Evolutionary conservation across 2,329 filamentous ascomycete genomes (phyloP).

Genomic region (Ophiostoma quercus): DNA sequence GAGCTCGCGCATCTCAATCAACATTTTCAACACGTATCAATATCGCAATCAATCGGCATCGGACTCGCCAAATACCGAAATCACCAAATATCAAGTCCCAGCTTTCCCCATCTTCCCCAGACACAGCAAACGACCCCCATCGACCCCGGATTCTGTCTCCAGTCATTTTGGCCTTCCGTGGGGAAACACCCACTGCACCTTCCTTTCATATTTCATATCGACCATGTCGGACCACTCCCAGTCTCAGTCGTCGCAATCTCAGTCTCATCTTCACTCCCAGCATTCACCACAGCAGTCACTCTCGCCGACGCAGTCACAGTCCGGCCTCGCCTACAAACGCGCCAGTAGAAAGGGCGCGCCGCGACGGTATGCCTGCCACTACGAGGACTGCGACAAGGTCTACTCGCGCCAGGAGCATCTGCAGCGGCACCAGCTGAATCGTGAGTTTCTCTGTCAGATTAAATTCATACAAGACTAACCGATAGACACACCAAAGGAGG

Average conservation of each 20-base stretch:
- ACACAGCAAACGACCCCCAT: background rate
- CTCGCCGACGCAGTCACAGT: background rate
- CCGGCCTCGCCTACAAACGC: constrained; percentile 30
- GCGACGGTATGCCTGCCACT: constrained; percentile 51
- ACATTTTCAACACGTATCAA: background rate
- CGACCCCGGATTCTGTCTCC: constrained; percentile 9
- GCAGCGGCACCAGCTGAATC: constrained; percentile 76
- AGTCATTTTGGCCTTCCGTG: constrained; percentile 10
- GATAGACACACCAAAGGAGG: constrained; percentile 66
- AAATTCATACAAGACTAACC: background rate
- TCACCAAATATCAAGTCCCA: background rate
- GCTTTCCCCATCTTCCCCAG: background rate
- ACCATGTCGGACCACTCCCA: background rate
- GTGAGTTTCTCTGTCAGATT: background rate
- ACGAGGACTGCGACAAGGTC: constrained; percentile 70
- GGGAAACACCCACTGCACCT: background rate
- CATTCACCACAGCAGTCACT: constrained; percentile 11
- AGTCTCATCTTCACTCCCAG: background rate
- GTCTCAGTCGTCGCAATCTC: background rate
- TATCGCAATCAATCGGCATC: background rate
- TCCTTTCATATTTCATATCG: background rate
- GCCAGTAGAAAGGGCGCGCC: constrained; percentile 49
- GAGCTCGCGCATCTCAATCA: background rate
- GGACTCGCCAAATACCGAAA: background rate
- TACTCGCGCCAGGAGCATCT: constrained; percentile 78